Conservation (phyloP, 371 early-diverging fungal species). For the Sporodiniella umbellata region DNA sequence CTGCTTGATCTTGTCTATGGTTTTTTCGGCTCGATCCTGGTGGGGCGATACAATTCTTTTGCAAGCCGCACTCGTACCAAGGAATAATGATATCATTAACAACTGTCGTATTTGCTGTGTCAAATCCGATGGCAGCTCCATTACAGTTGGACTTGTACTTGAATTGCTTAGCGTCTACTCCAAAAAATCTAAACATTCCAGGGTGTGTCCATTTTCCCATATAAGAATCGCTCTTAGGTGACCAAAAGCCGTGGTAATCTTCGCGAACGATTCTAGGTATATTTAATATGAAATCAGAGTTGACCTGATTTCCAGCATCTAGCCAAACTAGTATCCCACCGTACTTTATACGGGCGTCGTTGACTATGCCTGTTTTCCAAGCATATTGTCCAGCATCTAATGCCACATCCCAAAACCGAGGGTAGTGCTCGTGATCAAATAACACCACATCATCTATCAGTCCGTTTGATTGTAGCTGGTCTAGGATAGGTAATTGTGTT, state of each 20-base stretch:
- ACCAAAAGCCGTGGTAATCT: slow-evolving; percentile 50
- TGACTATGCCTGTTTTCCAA: slow-evolving; percentile 58
- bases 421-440: slow-evolving; percentile 46
- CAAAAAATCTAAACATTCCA: slow-evolving; percentile 57
- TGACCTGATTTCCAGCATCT: slow-evolving; percentile 50
- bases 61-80: slow-evolving; percentile 56
- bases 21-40: slow-evolving; percentile 54
- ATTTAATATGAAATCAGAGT: slow-evolving; percentile 37
- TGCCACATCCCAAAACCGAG: slow-evolving; percentile 51
- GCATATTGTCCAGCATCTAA: slow-evolving; percentile 52
- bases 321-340: slow-evolving; percentile 52
- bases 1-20: slow-evolving; percentile 69
- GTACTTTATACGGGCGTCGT: slow-evolving; percentile 41
- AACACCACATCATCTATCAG: slow-evolving; percentile 34
- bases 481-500: slow-evolving; percentile 22
- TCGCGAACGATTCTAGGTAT: slow-evolving; percentile 33
- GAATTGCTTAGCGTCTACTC: slow-evolving; percentile 36
- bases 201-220: slow-evolving; percentile 58
- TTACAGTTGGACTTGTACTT: slow-evolving; percentile 57
- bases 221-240: slow-evolving; percentile 48
- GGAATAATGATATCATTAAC: slow-evolving; percentile 46
- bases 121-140: slow-evolving; percentile 61
- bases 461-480: slow-evolving; percentile 21
- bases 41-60: slow-evolving; percentile 64
- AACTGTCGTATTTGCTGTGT: slow-evolving; percentile 43